phyloP scores from a whole-genome alignment of 2,329 filamentous ascomycete species.

The Tolypocladium inflatum region DNA sequence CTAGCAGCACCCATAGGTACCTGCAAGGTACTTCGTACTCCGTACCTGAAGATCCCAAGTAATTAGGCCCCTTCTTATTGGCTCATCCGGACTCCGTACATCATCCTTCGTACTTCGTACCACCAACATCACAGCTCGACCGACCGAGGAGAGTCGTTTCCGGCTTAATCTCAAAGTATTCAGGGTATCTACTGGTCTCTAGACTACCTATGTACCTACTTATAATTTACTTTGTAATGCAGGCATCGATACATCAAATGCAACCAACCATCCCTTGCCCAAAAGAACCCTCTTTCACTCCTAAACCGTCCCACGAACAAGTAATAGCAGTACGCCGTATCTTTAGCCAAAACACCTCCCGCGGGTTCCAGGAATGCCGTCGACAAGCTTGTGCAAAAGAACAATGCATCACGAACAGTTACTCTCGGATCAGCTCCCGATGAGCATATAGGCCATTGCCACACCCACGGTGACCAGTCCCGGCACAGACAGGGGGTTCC shows the following conservation, averaged over 20 bases:
- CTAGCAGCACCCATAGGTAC: not conserved
- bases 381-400: not conserved
- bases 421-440: not conserved
- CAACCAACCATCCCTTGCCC: no score
- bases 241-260: not conserved
- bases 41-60: no score
- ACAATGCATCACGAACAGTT: not conserved
- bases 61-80: not conserved
- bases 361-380: not conserved
- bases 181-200: not conserved
- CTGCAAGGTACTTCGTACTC: not conserved
- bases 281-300: not conserved
- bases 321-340: not conserved
- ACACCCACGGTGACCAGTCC: conserved; percentile 8
- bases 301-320: not conserved
- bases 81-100: no score
- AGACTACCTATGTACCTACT: not conserved
- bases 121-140: no score
- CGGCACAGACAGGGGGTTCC: conserved; percentile 5
- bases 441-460: conserved; percentile 8
- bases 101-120: no score
- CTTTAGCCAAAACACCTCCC: not conserved
- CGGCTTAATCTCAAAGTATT: not conserved
- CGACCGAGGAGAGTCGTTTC: not conserved
- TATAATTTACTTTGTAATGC: not conserved